Evolutionary conservation across 2,329 filamentous ascomycete species (phyloP), one percentile per base, ranked within the genome.

Genomic region (Akanthomyces dipterigenus): DNA sequence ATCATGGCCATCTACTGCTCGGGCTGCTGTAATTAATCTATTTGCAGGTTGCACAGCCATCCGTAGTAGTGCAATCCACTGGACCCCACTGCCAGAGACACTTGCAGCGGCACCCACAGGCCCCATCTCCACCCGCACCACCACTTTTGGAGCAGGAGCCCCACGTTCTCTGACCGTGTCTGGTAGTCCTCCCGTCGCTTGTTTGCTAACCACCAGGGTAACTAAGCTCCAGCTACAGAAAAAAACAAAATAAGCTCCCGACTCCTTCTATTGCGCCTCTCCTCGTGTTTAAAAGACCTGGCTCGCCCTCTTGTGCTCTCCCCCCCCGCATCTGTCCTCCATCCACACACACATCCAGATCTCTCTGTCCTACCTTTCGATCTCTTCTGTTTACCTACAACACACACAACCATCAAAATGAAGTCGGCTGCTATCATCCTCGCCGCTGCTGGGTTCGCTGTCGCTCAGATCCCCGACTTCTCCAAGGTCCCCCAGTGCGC

Each of bases 351-450:
- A 34, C 5, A 34, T 31, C 24, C 14, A 60, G 48, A 53, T 53
- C 38, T 51, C 45, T n/a, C n/a, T 34, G 18, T 48, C 26, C 22
- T 42, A n/a, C n/a, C n/a, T 9, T n/a, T 36, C 42, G 28, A 54
- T 54, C 38, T 42, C 5, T 18, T 42, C 24, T 8, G 22, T 18
- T n/a, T 51, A 45, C 26, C 50, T 34, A 61, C 22, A 40, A 28
- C 14, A 14, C 14, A 36, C 46, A 28, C 55, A 51, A 28, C 31
- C 31, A 34, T 64, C 71, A 77, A 66, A 22, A 79, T 79, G 77
- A 79, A 78, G 76, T n/a, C n/a, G n/a, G 65, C 70, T 45, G 63
- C 74, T 61, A 62, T 74, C 36, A 56, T 74, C 58, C 63, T 74
- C 55, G 72, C 70, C 62, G 65, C 67, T 43, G 71, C 69, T 54